Conservation (phyloP, 306 rosid species). For the Phaseolus lunatus region DNA sequence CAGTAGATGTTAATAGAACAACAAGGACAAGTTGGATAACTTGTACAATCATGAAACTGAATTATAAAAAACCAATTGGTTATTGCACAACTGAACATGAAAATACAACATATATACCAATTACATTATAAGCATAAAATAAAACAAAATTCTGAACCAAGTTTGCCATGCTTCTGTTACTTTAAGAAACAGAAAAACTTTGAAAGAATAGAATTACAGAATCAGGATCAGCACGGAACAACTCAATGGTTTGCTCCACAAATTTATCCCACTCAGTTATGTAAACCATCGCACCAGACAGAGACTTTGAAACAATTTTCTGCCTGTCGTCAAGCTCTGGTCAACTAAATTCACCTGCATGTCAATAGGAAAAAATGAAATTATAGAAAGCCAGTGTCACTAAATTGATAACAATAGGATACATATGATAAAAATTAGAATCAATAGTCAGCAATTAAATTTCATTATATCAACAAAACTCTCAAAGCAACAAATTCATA, state of each 20-base stretch:
- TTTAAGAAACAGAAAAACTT: background rate
- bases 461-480: slow-evolving; percentile 1
- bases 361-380: slow-evolving; percentile 23
- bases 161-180: background rate
- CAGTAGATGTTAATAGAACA: background rate
- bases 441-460: background rate
- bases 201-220: slow-evolving; percentile 51
- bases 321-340: background rate
- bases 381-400: background rate
- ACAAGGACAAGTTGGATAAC: background rate
- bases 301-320: slow-evolving; percentile 23
- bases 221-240: slow-evolving; percentile 88
- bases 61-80: background rate
- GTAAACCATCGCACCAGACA: slow-evolving; percentile 66
- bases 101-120: background rate
- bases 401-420: background rate
- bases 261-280: slow-evolving; percentile 80
- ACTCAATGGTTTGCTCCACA: slow-evolving; percentile 79
- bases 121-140: background rate
- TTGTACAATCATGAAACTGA: slow-evolving; percentile 2
- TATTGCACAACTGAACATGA: background rate
- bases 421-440: background rate
- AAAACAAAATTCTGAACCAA: background rate
- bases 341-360: slow-evolving; percentile 21
- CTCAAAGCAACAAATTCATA: background rate